Evolutionary conservation across 2,329 filamentous ascomycete species (phyloP).

Genomic region (Fusarium ambrosium): DNA sequence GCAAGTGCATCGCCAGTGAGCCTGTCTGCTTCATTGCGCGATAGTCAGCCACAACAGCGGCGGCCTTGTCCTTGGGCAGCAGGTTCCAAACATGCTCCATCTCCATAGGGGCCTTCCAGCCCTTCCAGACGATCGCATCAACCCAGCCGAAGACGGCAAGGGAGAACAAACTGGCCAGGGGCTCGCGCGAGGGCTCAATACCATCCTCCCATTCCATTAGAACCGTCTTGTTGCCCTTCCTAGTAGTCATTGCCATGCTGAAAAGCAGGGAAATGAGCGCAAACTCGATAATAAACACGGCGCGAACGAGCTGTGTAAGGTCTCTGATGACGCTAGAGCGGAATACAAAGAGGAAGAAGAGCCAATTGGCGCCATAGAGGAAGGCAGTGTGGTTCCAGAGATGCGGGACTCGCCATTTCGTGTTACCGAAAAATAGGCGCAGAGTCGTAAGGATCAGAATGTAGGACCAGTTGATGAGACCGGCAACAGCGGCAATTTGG

Average conservation of each 20-base stretch:
- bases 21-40: slow-evolving; percentile 87
- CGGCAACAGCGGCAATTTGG: slow-evolving; percentile 72
- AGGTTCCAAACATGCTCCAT: slow-evolving; percentile 94
- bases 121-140: slow-evolving; percentile 88
- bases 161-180: slow-evolving; percentile 89
- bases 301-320: slow-evolving; percentile 71
- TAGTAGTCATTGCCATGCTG: slow-evolving; percentile 81
- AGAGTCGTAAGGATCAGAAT: slow-evolving; percentile 79
- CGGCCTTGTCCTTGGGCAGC: slow-evolving; percentile 88
- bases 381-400: slow-evolving; percentile 94
- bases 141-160: slow-evolving; percentile 92
- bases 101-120: slow-evolving; percentile 87
- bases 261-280: slow-evolving; percentile 80
- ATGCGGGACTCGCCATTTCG: slow-evolving; percentile 75
- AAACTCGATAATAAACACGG: slow-evolving; percentile 81
- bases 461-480: slow-evolving; percentile 84
- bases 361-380: slow-evolving; percentile 87
- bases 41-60: slow-evolving; percentile 83
- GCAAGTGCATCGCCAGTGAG: slow-evolving; percentile 81
- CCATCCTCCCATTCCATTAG: slow-evolving; percentile 90
- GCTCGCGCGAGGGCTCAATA: slow-evolving; percentile 88
- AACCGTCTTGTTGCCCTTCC: slow-evolving; percentile 93
- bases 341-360: slow-evolving; percentile 81
- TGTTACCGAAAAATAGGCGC: slow-evolving; percentile 76
- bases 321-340: slow-evolving; percentile 84